Evolutionary conservation across 345 rosid genomes (phyloP).

Genomic region (Camelina laxa): DNA sequence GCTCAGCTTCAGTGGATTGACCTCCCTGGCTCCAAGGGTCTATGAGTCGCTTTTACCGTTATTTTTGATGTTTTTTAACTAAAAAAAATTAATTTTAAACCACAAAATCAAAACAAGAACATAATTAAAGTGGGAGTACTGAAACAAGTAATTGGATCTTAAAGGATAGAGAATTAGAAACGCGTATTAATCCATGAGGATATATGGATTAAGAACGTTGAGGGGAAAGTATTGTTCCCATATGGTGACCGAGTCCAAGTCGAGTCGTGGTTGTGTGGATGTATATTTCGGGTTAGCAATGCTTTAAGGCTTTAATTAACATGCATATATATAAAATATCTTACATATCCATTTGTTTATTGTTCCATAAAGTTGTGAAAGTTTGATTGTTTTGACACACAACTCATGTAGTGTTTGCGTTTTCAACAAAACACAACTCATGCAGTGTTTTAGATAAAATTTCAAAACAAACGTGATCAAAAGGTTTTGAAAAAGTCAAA

Average conservation of each 20-base stretch:
- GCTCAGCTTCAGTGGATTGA: slow-evolving; percentile 86
- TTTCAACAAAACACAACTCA: no score
- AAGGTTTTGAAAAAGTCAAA: background rate
- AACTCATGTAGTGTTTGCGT: background rate
- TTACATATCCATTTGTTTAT: background rate
- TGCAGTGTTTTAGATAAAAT: background rate
- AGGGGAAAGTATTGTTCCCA: slow-evolving; percentile 7
- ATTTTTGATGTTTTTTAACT: background rate
- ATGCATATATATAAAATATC: background rate
- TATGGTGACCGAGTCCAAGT: slow-evolving; percentile 30
- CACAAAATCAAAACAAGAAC: background rate
- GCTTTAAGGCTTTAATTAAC: background rate
- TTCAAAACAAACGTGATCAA: background rate
- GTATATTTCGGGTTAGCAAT: slow-evolving; percentile 13
- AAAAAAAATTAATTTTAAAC: background rate
- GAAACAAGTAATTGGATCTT: background rate
- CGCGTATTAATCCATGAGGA: background rate
- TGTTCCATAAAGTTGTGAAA: background rate
- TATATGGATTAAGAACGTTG: slow-evolving; percentile 26
- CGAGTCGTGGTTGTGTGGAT: slow-evolving; percentile 12
- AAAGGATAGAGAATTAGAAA: slow-evolving; percentile 20
- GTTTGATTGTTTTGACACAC: background rate
- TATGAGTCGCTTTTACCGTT: slow-evolving; percentile 28
- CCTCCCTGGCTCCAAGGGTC: slow-evolving; percentile 72
- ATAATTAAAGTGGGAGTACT: background rate